phyloP scores from a whole-genome alignment of 768 basidiomycete species.

The Lyophyllum atratum region DNA sequence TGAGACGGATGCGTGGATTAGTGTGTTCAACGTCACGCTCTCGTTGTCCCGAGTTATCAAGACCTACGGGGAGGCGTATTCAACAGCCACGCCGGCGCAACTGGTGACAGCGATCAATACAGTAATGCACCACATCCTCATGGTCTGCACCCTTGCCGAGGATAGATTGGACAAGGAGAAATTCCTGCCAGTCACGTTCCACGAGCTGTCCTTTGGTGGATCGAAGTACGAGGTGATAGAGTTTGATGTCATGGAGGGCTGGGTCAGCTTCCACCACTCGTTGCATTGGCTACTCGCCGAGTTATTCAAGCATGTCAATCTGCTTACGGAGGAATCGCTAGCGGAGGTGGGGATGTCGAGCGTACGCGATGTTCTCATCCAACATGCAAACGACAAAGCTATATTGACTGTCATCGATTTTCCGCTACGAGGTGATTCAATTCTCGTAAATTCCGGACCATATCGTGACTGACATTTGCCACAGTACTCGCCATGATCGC shows the following conservation, averaged over 20 bases:
- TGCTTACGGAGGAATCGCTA: slow-evolving; percentile 59
- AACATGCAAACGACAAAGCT: slow-evolving; percentile 64
- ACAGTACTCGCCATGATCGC: slow-evolving; percentile 88
- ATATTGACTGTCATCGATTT: slow-evolving; percentile 84
- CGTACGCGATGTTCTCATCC: slow-evolving; percentile 61
- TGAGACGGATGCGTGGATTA: slow-evolving; percentile 96
- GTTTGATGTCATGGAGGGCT: slow-evolving; percentile 78
- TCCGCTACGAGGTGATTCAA: slow-evolving; percentile 73
- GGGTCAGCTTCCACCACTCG: slow-evolving; percentile 93
- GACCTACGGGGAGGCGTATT: slow-evolving; percentile 84
- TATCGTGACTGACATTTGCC: neutral
- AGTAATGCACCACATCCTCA: slow-evolving; percentile 70
- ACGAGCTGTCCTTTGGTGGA: slow-evolving; percentile 67
- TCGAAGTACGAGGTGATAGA: slow-evolving; percentile 61
- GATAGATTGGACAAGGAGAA: slow-evolving; percentile 67
- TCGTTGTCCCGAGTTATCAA: slow-evolving; percentile 88
- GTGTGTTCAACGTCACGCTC: slow-evolving; percentile 92
- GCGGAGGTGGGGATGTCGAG: slow-evolving; percentile 51
- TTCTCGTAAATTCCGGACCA: slow-evolving; percentile 7
- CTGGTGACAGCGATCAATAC: slow-evolving; percentile 67
- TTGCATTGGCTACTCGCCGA: slow-evolving; percentile 90
- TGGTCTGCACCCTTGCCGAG: slow-evolving; percentile 69
- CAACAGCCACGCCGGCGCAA: slow-evolving; percentile 54
- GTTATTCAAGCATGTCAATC: slow-evolving; percentile 79
- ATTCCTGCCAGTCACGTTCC: slow-evolving; percentile 63